Percentiles rank a stretch among this genome's conserved stretches.
phyloP scores from a whole-genome alignment of 2,329 filamentous ascomycete species.

The Verticillium longisporum region DNA sequence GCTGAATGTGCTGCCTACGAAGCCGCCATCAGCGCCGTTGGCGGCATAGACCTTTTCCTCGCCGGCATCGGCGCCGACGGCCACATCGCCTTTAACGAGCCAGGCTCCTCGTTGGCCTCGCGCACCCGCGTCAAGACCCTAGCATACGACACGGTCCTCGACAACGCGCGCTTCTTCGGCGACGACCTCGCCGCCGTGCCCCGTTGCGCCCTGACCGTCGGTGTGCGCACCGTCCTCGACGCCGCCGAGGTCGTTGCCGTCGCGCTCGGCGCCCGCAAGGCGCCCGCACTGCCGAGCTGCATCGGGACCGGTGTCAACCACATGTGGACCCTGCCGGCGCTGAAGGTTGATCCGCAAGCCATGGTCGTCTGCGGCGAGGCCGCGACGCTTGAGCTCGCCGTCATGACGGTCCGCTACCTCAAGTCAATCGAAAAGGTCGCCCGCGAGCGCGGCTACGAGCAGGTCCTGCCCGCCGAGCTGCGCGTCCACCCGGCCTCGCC shows the following conservation, averaged over 20 bases:
- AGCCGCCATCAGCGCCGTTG: slow-evolving; percentile 63
- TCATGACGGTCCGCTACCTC: slow-evolving; percentile 71
- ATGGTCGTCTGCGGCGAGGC: slow-evolving; percentile 82
- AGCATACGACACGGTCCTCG: slow-evolving; percentile 79
- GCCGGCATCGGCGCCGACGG: slow-evolving; percentile 84
- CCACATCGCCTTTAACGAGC: slow-evolving; percentile 88
- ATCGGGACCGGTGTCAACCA: slow-evolving; percentile 80
- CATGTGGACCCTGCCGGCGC: slow-evolving; percentile 81
- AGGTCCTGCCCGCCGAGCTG: slow-evolving; percentile 49
- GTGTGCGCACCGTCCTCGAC: slow-evolving; percentile 76
- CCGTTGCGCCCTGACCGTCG: slow-evolving; percentile 76
- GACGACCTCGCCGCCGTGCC: slow-evolving; percentile 70
- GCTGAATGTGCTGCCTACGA: slow-evolving; percentile 77
- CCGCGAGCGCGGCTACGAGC: slow-evolving; percentile 47
- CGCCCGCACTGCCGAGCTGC: slow-evolving; percentile 70
- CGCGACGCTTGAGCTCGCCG: slow-evolving; percentile 64
- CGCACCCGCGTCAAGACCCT: slow-evolving; percentile 81
- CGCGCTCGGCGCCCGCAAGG: slow-evolving; percentile 75
- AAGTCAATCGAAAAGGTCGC: slow-evolving; percentile 64
- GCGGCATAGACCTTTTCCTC: slow-evolving; percentile 80
- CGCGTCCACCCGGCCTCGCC: slow-evolving; percentile 29
- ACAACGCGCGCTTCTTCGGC: slow-evolving; percentile 78
- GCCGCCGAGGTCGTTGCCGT: slow-evolving; percentile 77
- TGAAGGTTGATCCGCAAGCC: slow-evolving; percentile 75
- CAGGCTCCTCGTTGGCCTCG: slow-evolving; percentile 69